Evolutionary conservation across 768 basidiomycete genomes (phyloP).

Genomic region (Termitomyces sp.): DNA sequence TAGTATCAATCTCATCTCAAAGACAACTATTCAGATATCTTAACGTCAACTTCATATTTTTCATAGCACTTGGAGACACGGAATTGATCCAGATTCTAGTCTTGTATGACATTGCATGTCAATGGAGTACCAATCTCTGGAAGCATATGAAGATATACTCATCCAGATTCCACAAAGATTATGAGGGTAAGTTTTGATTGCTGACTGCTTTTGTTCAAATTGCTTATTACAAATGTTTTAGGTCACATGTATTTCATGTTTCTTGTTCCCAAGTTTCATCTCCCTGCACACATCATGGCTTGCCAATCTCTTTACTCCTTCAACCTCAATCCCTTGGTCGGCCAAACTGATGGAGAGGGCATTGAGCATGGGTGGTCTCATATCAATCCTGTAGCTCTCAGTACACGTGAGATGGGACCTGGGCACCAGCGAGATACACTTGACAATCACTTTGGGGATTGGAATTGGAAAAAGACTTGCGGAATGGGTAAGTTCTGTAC

Average conservation of each 20-base stretch:
- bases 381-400: constrained; percentile 20
- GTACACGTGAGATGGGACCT: constrained; percentile 31
- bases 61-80: constrained; percentile 7
- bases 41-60: constrained; percentile 30
- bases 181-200: not conserved
- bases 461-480: constrained; percentile 21
- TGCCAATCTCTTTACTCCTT: constrained; percentile 20
- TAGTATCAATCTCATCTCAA: too few relatives aligned
- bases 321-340: constrained; percentile 17
- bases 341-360: constrained; percentile 27
- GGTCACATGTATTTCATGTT: constrained; percentile 1
- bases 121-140: constrained; percentile 20
- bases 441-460: constrained; percentile 19
- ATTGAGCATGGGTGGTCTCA: constrained; percentile 24
- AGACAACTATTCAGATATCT: constrained; percentile 14
- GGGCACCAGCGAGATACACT: constrained; percentile 19
- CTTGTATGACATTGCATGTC: constrained; percentile 29
- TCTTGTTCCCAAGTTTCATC: constrained; percentile 22
- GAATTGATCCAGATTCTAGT: constrained; percentile 12
- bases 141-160: constrained; percentile 11
- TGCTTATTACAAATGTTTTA: too few relatives aligned
- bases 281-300: constrained; percentile 16
- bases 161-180: not conserved
- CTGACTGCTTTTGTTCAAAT: too few relatives aligned
- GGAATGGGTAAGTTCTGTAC: too few relatives aligned